Conservation (phyloP, 1,284 basidiomycete genomes). For the Apiotrichum gracile region DNA sequence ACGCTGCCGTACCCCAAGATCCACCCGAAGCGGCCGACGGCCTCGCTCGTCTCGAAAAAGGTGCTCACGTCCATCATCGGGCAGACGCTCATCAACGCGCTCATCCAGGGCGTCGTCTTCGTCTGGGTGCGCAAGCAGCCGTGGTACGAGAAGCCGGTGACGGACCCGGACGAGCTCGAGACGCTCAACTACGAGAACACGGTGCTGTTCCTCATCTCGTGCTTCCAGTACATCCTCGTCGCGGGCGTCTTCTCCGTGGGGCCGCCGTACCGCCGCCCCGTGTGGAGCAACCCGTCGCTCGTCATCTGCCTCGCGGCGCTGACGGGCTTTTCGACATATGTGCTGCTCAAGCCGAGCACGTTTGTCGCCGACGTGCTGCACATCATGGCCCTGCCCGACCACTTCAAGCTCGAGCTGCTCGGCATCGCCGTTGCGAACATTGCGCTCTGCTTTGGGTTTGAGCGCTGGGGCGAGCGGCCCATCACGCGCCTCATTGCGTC, state of each 20-base stretch:
- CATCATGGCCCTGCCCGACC: conserved; percentile 67
- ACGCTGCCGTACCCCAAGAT: conserved; percentile 84
- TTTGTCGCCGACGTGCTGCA: conserved; percentile 63
- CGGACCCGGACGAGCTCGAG: conserved; percentile 69
- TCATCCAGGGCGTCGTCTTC: conserved; percentile 80
- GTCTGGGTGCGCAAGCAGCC: conserved; percentile 77
- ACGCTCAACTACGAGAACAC: conserved; percentile 94
- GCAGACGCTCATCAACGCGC: conserved; percentile 81
- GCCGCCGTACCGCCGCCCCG: conserved; percentile 87
- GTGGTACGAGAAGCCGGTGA: conserved; percentile 66
- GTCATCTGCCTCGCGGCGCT: conserved; percentile 66
- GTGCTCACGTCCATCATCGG: conserved; percentile 91
- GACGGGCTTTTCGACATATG: conserved; percentile 64
- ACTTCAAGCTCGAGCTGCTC: conserved; percentile 66
- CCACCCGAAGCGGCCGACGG: conserved; percentile 86
- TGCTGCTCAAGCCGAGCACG: conserved; percentile 65
- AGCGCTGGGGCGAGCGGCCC: conserved; percentile 64
- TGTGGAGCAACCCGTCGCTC: conserved; percentile 88
- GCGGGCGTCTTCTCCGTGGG: conserved; percentile 97
- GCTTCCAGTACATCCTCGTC: conserved; percentile 97
- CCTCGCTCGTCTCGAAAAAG: conserved; percentile 92
- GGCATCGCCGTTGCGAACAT: conserved; percentile 69
- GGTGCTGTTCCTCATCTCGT: conserved; percentile 84
- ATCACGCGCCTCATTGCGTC: conserved; percentile 56
- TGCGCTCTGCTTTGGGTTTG: conserved; percentile 66